These are phyloP conservation scores for Delonix regia DNA, from an alignment of 306 rosid species.

Conservation along the genomic window DNA sequence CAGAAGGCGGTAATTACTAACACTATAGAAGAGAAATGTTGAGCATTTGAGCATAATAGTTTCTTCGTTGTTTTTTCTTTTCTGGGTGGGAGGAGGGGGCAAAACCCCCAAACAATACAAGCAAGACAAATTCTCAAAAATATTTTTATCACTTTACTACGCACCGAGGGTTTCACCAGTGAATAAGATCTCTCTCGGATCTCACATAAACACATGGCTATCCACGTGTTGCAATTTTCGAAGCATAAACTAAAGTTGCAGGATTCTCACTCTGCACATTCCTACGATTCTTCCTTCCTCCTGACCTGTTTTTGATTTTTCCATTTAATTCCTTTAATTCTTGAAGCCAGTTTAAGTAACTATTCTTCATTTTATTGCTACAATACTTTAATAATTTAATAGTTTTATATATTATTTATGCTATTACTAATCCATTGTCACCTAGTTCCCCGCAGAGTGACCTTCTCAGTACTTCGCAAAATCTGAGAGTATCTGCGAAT, in stretches of 20 bases:
- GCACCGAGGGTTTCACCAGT: neutral
- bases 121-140: no score
- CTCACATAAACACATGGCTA: neutral
- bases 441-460: no score
- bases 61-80: no score
- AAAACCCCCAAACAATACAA: no score
- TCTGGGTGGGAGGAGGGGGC: no score
- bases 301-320: neutral
- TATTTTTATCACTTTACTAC: no score
- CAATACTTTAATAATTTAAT: neutral
- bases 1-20: neutral
- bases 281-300: neutral
- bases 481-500: neutral
- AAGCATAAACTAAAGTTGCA: neutral
- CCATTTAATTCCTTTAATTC: no score
- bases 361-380: neutral
- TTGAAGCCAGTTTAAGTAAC: neutral
- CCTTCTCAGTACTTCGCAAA: no score
- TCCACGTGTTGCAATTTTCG: neutral
- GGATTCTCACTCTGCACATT: neutral
- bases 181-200: neutral
- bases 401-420: neutral
- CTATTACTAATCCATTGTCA: neutral
- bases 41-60: no score
- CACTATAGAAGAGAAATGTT: no score